Evolutionary conservation across 768 basidiomycete genomes (phyloP).

Genomic region (Auriscalpium orientale): DNA sequence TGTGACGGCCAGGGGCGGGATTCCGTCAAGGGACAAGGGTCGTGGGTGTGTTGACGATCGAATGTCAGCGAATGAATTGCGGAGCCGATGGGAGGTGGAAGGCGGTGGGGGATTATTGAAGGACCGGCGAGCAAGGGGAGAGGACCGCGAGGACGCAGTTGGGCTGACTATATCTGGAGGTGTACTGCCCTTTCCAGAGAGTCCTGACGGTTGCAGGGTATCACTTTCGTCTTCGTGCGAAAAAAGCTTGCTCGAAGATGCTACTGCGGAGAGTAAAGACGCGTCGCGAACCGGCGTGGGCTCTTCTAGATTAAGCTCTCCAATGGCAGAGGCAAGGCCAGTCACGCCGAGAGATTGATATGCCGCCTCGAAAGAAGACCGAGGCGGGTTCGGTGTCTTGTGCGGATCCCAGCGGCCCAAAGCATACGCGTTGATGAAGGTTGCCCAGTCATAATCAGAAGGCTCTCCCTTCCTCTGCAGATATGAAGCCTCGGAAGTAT

Average conservation of each 20-base stretch:
- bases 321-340: background rate
- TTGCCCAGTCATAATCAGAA: slow-evolving; percentile 56
- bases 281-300: background rate
- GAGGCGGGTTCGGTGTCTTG: slow-evolving; percentile 54
- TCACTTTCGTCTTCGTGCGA: background rate
- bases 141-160: background rate
- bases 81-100: slow-evolving; percentile 30
- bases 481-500: slow-evolving; percentile 11
- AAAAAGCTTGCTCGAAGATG: background rate
- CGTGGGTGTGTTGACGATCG: slow-evolving; percentile 25
- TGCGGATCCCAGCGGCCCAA: slow-evolving; percentile 76
- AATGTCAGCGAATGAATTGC: slow-evolving; percentile 40
- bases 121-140: slow-evolving; percentile 6
- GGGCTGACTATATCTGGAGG: background rate
- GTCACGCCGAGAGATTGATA: background rate
- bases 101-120: slow-evolving; percentile 15
- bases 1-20: slow-evolving; percentile 26
- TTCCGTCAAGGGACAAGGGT: slow-evolving; percentile 4
- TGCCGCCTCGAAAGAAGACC: slow-evolving; percentile 20
- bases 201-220: background rate
- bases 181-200: background rate
- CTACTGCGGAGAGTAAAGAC: too few relatives aligned
- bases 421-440: slow-evolving; percentile 72
- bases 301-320: background rate
- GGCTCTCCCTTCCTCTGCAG: slow-evolving; percentile 11